Evolutionary conservation across 805 yeast species (phyloP), one percentile per base, ranked within the genome.

Genomic region (Wickerhamiella azyma): DNA sequence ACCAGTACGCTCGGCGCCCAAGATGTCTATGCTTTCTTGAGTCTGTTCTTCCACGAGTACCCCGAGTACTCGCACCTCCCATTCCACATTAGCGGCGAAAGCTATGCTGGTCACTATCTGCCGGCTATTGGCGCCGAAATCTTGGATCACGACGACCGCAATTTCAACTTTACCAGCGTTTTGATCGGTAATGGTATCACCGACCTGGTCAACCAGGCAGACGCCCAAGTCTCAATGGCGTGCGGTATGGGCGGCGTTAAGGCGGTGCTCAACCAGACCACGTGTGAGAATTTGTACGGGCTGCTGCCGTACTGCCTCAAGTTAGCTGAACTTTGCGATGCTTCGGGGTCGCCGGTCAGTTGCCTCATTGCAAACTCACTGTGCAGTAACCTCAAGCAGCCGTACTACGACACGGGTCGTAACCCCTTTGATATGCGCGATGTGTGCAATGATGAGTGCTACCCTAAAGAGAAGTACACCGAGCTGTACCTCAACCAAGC

Each of bases 151-250:
- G 86, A 19, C 76, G 95, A 74, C 57, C 69, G 81, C 49, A 65
- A 72, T 21, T 80, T 81, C 62, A 75, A 86, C 60, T 69, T 86
- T 55, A 67, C 82, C 18, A 83, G 95, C 7, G 82, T 86, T 26
- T 62, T 88, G 60, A 88, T 88, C 59, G 97, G 97, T 52, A 88
- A 88, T 63, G 97, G 96, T 48, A 75, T 88, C 58, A 85, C 95
- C 35, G 96, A 89, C 61, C 81, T 94, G 10, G 70, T 81, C 49
- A 70, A 74, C 45, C 96, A 86, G 69, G 78, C 82, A 58, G 76
- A 79, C 54, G 79, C 79, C 65, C 83, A 82, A 59, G 79, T 81
- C 63, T 94, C 94, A 58, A 89, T 89, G 96, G 94, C 94, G 5
- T 89, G 97, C 64, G 92, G 94, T 45, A 61, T 72, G 53, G 94